Percentiles rank a stretch among this genome's conserved stretches.
phyloP scores from a whole-genome alignment of 2,329 filamentous ascomycete species.

The Microsporum ferrugineum region DNA sequence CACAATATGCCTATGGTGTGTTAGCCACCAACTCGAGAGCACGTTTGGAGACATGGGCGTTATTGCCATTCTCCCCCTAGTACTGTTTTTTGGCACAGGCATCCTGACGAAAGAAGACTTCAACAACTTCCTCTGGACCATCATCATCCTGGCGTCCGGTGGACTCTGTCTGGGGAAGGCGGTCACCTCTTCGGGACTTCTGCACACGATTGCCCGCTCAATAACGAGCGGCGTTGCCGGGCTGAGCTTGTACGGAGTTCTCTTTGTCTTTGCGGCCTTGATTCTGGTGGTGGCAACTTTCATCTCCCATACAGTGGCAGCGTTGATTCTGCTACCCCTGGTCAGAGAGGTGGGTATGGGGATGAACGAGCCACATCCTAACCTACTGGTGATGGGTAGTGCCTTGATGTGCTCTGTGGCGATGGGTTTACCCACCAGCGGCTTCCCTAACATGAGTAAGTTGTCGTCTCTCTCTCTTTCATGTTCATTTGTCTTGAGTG shows the following conservation, averaged over 20 bases:
- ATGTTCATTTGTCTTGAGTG: neutral
- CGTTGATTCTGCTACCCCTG: conserved; percentile 83
- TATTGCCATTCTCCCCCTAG: conserved; percentile 88
- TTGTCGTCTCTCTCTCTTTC: conserved; percentile 21
- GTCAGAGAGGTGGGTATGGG: conserved; percentile 72
- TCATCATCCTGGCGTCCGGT: conserved; percentile 93
- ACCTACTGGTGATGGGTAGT: conserved; percentile 86
- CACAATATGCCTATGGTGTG: conserved; percentile 87
- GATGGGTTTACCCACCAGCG: conserved; percentile 90
- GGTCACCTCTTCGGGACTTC: conserved; percentile 80
- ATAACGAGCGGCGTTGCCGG: conserved; percentile 66
- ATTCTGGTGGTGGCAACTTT: conserved; percentile 93
- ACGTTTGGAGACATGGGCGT: conserved; percentile 97
- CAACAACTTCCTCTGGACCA: conserved; percentile 99
- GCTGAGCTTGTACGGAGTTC: conserved; percentile 71
- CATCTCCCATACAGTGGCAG: conserved; percentile 93
- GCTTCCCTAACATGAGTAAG: conserved; percentile 99
- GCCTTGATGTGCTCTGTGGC: conserved; percentile 96
- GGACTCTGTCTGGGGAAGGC: conserved; percentile 87
- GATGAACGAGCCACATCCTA: conserved; percentile 86
- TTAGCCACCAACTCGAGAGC: conserved; percentile 73
- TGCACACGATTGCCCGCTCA: conserved; percentile 70
- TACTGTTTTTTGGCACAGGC: conserved; percentile 91
- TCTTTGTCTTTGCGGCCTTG: conserved; percentile 72
- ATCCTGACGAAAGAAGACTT: conserved; percentile 98